These are phyloP conservation scores for Oryza australiensis DNA, from an alignment of 176 grass and related monocot species.

Conservation along the genomic window DNA sequence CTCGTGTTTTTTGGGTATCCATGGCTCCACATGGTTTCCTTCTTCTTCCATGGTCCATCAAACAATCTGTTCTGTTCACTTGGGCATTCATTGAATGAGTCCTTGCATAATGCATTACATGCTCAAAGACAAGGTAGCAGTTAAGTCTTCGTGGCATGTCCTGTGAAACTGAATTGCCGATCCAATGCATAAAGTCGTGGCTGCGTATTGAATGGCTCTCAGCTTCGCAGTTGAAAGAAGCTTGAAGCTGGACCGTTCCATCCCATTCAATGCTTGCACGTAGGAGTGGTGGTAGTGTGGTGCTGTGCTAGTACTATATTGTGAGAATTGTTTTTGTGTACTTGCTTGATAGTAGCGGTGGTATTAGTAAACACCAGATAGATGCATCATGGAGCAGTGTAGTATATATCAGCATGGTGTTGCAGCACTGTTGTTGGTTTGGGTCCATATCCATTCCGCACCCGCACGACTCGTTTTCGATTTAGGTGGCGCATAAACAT, in stretches of 20 bases:
- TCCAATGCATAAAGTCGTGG: background rate
- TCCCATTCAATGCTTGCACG: background rate
- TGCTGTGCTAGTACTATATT: background rate
- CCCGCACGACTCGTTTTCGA: background rate
- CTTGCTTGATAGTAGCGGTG: background rate
- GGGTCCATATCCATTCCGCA: background rate
- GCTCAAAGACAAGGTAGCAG: background rate
- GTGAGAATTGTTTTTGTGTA: background rate
- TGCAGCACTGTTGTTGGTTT: background rate
- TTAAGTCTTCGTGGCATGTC: background rate
- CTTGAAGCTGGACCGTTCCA: background rate
- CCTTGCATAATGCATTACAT: background rate
- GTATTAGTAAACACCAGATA: background rate
- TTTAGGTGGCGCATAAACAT: background rate
- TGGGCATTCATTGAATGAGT: constrained; percentile 7
- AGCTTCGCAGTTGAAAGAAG: background rate
- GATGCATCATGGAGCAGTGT: background rate
- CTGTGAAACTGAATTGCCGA: background rate
- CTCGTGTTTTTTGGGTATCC: background rate
- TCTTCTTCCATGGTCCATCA: constrained; percentile 12
- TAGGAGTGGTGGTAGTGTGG: background rate
- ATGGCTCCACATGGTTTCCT: background rate
- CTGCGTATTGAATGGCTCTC: background rate
- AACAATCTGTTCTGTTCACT: background rate
- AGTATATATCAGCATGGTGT: background rate